Percentiles rank a stretch among this genome's conserved stretches.
These are phyloP conservation scores for Neurospora terricola DNA, from an alignment of 495 filamentous ascomycete species.

Conservation along the genomic window DNA sequence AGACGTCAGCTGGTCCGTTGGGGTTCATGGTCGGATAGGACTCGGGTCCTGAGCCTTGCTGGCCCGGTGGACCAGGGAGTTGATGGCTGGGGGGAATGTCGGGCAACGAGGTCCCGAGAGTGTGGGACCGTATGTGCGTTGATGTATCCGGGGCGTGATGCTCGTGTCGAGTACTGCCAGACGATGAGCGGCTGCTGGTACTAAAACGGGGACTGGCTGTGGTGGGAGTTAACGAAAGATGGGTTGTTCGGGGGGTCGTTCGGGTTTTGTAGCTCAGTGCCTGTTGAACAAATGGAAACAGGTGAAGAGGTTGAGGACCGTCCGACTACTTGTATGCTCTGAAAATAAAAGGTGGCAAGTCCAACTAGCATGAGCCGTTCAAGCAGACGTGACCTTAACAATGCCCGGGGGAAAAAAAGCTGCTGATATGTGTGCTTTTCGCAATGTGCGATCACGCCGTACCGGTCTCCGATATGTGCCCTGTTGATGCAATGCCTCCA, in stretches of 20 bases:
- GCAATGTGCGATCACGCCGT: background rate
- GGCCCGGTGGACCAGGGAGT: constrained; percentile 28
- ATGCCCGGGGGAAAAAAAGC: background rate
- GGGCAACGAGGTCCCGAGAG: constrained; percentile 37
- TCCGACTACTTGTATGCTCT: background rate
- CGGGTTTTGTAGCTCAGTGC: background rate
- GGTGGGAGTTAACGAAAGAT: background rate
- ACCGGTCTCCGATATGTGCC: background rate
- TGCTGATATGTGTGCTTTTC: background rate
- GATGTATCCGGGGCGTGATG: background rate
- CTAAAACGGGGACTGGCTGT: background rate
- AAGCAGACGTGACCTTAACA: background rate
- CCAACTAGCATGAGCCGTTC: background rate
- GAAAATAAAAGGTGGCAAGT: background rate
- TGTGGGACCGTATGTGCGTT: constrained; percentile 30
- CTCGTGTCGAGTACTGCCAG: background rate
- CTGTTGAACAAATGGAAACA: background rate
- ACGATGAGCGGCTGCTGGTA: background rate
- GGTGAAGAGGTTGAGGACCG: background rate
- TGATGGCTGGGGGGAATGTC: constrained; percentile 31
- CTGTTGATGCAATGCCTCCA: background rate
- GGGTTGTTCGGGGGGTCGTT: background rate
- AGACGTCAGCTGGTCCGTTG: constrained; percentile 67
- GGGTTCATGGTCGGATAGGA: constrained; percentile 79
- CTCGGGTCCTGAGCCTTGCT: constrained; percentile 39